A percentile compares a stretch with the other conserved stretches of the same genome.
These are phyloP conservation scores for Oxalis stricta DNA, from an alignment of 441 rosid genomes.

Conservation along the genomic window DNA sequence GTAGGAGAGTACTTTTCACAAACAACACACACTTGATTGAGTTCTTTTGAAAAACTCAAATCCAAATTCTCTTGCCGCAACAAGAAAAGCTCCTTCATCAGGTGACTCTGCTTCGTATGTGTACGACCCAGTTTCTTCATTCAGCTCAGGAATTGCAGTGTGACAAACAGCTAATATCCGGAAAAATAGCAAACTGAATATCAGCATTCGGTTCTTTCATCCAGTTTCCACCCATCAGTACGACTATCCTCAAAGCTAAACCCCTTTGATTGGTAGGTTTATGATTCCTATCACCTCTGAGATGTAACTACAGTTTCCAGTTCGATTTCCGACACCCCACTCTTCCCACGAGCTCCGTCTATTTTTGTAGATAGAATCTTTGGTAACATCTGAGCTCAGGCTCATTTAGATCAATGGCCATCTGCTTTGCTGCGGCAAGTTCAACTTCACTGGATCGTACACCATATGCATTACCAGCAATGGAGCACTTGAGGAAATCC, in stretches of 20 bases:
- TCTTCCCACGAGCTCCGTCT: constrained; percentile 27
- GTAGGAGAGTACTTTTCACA: constrained; percentile 40
- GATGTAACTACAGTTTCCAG: constrained; percentile 46
- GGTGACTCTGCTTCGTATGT: constrained; percentile 96
- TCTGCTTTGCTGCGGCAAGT: constrained; percentile 75
- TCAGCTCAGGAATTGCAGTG: constrained; percentile 81
- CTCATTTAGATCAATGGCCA: constrained; percentile 67
- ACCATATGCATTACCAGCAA: constrained; percentile 82
- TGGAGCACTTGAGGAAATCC: constrained; percentile 96
- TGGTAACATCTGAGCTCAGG: constrained; percentile 26
- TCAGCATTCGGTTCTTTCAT: constrained; percentile 51
- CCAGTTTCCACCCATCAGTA: constrained; percentile 75
- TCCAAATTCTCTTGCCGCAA: constrained; percentile 93
- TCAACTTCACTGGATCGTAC: constrained; percentile 73
- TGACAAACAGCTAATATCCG: constrained; percentile 79
- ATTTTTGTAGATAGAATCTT: constrained; percentile 16
- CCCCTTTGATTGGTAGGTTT: constrained; percentile 53
- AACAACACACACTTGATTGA: constrained; percentile 66
- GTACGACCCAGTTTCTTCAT: constrained; percentile 57
- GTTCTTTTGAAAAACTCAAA: constrained; percentile 81
- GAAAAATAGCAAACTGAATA: constrained; percentile 44
- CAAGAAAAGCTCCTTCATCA: constrained; percentile 86
- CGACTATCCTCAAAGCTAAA: constrained; percentile 84
- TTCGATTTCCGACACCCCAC: constrained; percentile 49
- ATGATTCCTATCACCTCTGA: constrained; percentile 24